Conservation (phyloP, 768 basidiomycete species). For the Xerocomus brunneocitrinus region DNA sequence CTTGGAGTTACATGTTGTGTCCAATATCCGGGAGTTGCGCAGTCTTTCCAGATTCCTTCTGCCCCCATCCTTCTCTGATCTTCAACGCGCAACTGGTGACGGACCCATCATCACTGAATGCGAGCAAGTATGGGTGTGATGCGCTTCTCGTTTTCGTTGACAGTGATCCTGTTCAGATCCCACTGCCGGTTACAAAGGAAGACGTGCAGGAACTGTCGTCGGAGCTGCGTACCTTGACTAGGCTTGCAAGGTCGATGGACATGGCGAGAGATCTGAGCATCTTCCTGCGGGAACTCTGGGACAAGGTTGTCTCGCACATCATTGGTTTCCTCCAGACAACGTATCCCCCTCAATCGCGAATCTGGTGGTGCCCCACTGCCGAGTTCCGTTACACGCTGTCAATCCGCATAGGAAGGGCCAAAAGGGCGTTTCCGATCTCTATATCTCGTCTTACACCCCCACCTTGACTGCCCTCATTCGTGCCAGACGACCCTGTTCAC, state of each 20-base stretch:
- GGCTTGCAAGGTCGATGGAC: not conserved
- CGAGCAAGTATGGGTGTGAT: not conserved
- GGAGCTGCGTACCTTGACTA: not conserved
- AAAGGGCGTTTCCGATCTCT: too few species aligned
- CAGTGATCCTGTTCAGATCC: not conserved
- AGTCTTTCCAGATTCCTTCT: not conserved
- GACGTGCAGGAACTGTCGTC: not conserved
- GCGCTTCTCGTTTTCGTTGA: not conserved
- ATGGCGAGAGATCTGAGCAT: not conserved
- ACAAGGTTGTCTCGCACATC: not conserved
- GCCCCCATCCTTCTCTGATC: not conserved
- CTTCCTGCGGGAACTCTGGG: not conserved
- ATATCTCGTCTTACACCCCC: too few species aligned
- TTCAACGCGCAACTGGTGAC: not conserved
- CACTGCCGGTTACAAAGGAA: not conserved
- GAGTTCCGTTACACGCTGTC: not conserved
- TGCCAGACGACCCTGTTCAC: not conserved
- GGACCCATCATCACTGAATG: not conserved
- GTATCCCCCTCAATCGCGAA: not conserved
- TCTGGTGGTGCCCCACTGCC: not conserved
- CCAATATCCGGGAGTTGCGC: not conserved
- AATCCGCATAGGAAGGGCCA: too few species aligned
- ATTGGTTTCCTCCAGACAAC: not conserved
- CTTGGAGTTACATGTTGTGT: not conserved
- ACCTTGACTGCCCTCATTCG: not conserved